Evolutionary conservation across 129 eudicot species (phyloP).

Genomic region (Tagetes erecta): DNA sequence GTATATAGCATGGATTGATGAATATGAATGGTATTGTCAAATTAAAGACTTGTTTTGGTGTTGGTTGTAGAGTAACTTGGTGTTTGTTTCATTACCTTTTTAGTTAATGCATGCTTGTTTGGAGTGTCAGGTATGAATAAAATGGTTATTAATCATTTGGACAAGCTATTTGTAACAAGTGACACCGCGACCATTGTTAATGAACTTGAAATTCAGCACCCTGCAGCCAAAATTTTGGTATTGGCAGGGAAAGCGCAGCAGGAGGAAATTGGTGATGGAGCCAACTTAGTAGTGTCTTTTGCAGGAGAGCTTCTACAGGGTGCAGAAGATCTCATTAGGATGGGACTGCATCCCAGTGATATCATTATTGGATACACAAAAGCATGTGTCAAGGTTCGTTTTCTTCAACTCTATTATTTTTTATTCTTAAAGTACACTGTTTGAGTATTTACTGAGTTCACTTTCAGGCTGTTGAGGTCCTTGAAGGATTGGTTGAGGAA

Average conservation of each 20-base stretch:
- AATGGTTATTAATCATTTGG: constrained; percentile 96
- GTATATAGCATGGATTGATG: neutral
- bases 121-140: constrained; percentile 69
- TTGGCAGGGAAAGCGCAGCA: constrained; percentile 93
- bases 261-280: constrained; percentile 94
- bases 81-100: neutral
- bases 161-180: constrained; percentile 85
- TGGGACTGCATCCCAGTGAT: constrained; percentile 96
- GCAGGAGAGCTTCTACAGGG: constrained; percentile 88
- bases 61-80: too few relatives aligned
- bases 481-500: constrained; percentile 67
- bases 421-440: neutral
- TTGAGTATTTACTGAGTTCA: constrained; percentile 13
- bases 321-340: constrained; percentile 93
- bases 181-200: constrained; percentile 92
- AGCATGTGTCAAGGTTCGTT: constrained; percentile 65
- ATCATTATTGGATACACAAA: constrained; percentile 81
- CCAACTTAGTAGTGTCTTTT: constrained; percentile 77
- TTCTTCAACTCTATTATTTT: neutral
- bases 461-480: constrained; percentile 59
- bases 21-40: neutral
- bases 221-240: constrained; percentile 85
- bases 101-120: neutral
- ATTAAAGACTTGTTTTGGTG: too few relatives aligned
- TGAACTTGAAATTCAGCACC: constrained; percentile 94